Evolutionary conservation across 106 monocot genomes (phyloP).

Genomic region (Dioscorea dumetorum): DNA sequence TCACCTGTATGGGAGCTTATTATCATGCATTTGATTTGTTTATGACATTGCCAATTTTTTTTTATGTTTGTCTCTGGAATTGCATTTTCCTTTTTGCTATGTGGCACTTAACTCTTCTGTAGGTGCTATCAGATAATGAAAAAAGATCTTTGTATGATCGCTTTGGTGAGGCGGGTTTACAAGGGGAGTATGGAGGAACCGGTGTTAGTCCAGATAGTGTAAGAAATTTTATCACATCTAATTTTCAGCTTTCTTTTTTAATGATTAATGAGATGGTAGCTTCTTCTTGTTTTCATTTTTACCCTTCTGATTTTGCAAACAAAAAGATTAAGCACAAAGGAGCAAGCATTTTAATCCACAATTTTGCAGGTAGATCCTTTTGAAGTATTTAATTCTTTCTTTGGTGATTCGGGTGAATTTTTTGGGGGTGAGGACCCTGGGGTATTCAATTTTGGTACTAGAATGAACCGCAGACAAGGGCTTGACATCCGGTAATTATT

Average conservation of each 20-base stretch:
- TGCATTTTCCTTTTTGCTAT: slow-evolving; percentile 9
- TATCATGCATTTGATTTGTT: too few relatives aligned
- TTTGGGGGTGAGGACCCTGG: slow-evolving; percentile 61
- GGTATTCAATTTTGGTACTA: slow-evolving; percentile 45
- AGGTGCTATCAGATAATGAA: slow-evolving; percentile 96
- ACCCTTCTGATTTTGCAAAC: too few relatives aligned
- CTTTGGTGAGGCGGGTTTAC: slow-evolving; percentile 69
- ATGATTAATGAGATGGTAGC: too few relatives aligned
- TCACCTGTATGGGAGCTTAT: neutral
- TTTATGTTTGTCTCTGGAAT: neutral
- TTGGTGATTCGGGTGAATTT: slow-evolving; percentile 64
- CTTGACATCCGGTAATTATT: slow-evolving; percentile 74
- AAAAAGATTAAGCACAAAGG: neutral
- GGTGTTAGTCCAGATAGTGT: slow-evolving; percentile 56
- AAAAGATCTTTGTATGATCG: slow-evolving; percentile 93
- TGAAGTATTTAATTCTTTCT: slow-evolving; percentile 83
- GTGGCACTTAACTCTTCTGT: slow-evolving; percentile 27
- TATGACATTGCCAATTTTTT: too few relatives aligned
- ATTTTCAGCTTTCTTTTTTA: neutral
- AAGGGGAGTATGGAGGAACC: slow-evolving; percentile 42
- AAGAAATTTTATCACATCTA: slow-evolving; percentile 9
- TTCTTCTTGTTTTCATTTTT: too few relatives aligned
- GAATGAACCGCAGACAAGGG: slow-evolving; percentile 18
- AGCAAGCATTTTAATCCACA: slow-evolving; percentile 6
- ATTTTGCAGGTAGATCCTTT: slow-evolving; percentile 71